Evolutionary conservation across 2,329 filamentous ascomycete species (phyloP), one percentile per base, ranked within the genome.

Genomic region (Colletotrichum theobromicola): DNA sequence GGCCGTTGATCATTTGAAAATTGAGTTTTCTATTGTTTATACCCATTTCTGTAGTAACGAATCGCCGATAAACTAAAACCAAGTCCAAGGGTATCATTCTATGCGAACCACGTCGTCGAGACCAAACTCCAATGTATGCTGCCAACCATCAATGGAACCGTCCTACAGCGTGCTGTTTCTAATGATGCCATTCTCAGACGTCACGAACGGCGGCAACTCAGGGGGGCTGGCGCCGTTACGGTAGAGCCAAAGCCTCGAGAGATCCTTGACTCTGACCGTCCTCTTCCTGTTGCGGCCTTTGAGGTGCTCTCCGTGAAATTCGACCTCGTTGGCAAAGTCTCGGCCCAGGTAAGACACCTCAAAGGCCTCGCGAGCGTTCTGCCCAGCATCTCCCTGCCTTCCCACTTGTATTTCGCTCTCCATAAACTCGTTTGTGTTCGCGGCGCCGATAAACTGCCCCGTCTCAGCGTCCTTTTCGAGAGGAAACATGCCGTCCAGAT

Each of bases 241-340:
- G 79, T 93, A 93, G 76, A 87, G 84, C 91, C 91, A 93, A 32
- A 93, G 80, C 60, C 91, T 86, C 78, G 90, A 92, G 60, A 93
- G 82, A 67, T 93, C 88, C 81, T 88, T 91, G 7, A 93, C 90
- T 79, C 85, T 89, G 55, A 90, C 85, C 34, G 80, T 74, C 77
- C 5, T 79, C 78, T 28, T 81, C 73, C 72, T 80, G 65, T 61
- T 77, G 28, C 55, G 77, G 62, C 73, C 77, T 72, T 77, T 77
- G 79, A 42, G 78, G 78, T 24, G 50, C 34, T 79, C 81, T 1
- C 83, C 84, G 28, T 86, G 83, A 1, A 87, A 81, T 18, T 85
- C 85, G 4, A 87, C 84, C 0, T 83, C 81, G 4, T 80, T 81
- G 4, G 83, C 82, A 64, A 85, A 85, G 5, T 77, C 77, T 0